Evolutionary conservation across 2,329 filamentous ascomycete genomes (phyloP).

Genomic region (Aspergillus brasiliensis): DNA sequence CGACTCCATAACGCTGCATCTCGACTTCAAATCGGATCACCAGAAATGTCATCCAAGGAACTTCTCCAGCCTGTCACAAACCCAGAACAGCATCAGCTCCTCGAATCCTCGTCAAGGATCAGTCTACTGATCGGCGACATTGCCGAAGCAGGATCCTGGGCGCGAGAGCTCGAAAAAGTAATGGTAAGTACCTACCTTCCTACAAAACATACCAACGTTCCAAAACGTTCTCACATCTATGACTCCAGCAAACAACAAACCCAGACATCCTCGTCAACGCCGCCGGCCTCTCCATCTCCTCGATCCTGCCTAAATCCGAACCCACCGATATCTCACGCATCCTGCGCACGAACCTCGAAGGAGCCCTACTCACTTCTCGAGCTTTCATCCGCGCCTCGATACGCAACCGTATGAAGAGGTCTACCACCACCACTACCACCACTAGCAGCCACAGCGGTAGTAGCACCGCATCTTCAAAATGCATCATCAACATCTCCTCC

Average conservation of each 20-base stretch:
- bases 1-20: slow-evolving; percentile 47
- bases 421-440: too few relatives aligned
- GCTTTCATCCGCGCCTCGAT: slow-evolving; percentile 40
- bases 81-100: slow-evolving; percentile 11
- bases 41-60: background rate
- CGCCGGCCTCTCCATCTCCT: slow-evolving; percentile 70
- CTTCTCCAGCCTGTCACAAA: background rate
- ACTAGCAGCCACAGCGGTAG: too few relatives aligned
- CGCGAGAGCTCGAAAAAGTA: slow-evolving; percentile 39
- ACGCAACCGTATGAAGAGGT: slow-evolving; percentile 30
- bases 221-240: slow-evolving; percentile 22
- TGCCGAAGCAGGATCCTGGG: slow-evolving; percentile 36
- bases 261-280: slow-evolving; percentile 73
- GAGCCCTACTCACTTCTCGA: slow-evolving; percentile 44
- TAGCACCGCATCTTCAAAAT: slow-evolving; percentile 59
- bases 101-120: slow-evolving; percentile 24
- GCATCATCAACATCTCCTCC: slow-evolving; percentile 81
- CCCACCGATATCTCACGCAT: slow-evolving; percentile 57
- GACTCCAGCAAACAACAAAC: slow-evolving; percentile 16
- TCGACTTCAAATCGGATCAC: slow-evolving; percentile 19
- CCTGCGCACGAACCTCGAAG: slow-evolving; percentile 69
- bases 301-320: slow-evolving; percentile 61
- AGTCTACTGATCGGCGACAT: slow-evolving; percentile 42
- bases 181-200: slow-evolving; percentile 33
- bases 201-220: background rate